A percentile compares a stretch with the other conserved stretches of the same genome.
Evolutionary conservation across 306 rosid genomes (phyloP).

Genomic region (Phaseolus lunatus): DNA sequence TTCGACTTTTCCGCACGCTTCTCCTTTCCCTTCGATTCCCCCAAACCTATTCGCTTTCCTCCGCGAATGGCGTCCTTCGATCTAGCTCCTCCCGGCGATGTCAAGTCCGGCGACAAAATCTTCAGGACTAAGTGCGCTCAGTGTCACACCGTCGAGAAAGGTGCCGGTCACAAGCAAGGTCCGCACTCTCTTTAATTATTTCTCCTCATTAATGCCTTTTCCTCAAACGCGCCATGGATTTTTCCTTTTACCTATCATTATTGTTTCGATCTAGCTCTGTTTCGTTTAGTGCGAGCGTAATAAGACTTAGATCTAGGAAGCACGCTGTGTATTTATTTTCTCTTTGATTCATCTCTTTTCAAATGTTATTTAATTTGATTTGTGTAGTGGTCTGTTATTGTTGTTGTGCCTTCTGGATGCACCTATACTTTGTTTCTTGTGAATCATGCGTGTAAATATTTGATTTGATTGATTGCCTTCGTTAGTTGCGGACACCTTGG

Average conservation of each 20-base stretch:
- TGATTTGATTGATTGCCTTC: background rate
- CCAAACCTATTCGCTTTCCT: background rate
- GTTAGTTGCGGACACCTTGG: background rate
- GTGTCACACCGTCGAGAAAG: conserved; percentile 90
- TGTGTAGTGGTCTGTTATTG: background rate
- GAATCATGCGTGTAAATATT: background rate
- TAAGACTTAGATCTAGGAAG: conserved; percentile 27
- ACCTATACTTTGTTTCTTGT: background rate
- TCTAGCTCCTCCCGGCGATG: conserved; percentile 78
- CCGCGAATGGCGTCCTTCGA: conserved; percentile 78
- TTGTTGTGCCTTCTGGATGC: conserved; percentile 4
- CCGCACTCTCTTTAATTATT: background rate
- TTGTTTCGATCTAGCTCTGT: conserved; percentile 35
- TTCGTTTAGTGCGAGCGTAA: background rate
- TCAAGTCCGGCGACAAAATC: conserved; percentile 75
- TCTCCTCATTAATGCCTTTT: background rate
- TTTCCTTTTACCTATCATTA: background rate
- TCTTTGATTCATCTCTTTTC: background rate
- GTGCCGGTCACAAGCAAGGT: conserved; percentile 97
- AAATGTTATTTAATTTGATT: background rate
- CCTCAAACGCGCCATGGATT: too few relatives aligned
- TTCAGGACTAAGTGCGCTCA: conserved; percentile 90
- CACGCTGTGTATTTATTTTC: background rate
- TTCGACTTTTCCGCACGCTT: background rate
- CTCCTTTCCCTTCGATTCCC: background rate